Percentiles rank a stretch among this genome's conserved stretches.
Conservation (phyloP, 1,284 basidiomycete genomes). For the Cutaneotrichosporon dermatis region DNA sequence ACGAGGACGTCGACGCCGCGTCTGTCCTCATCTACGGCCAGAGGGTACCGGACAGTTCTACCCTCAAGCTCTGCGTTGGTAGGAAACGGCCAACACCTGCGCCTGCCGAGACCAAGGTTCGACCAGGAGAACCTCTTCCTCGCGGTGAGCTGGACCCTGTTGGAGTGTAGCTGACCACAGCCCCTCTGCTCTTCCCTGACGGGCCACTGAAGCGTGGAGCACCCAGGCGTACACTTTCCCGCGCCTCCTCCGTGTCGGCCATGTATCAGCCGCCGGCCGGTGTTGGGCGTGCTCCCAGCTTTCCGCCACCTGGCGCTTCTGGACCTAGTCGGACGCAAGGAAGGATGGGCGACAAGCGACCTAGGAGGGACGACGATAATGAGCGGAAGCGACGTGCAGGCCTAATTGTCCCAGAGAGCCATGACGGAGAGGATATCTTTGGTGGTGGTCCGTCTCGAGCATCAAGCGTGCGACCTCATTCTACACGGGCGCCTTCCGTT, state of each 20-base stretch:
- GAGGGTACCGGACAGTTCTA: background rate
- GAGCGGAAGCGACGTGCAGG: slow-evolving; percentile 29
- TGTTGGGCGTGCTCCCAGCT: slow-evolving; percentile 29
- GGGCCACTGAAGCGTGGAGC: slow-evolving; percentile 29
- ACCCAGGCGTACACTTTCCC: slow-evolving; percentile 20
- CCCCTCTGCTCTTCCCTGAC: slow-evolving; percentile 36
- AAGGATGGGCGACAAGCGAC: slow-evolving; percentile 41
- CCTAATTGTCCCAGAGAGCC: slow-evolving; percentile 25
- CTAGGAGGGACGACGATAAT: slow-evolving; percentile 18
- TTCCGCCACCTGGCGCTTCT: slow-evolving; percentile 28
- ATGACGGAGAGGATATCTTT: slow-evolving; percentile 46
- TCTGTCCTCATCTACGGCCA: slow-evolving; percentile 19
- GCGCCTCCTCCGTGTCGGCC: slow-evolving; percentile 29
- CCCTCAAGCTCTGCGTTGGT: slow-evolving; percentile 33
- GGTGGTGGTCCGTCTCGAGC: slow-evolving; percentile 20
- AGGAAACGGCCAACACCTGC: slow-evolving; percentile 27
- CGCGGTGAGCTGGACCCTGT: slow-evolving; percentile 28
- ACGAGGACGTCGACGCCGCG: slow-evolving; percentile 30
- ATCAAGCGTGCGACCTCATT: background rate
- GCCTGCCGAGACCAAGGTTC: slow-evolving; percentile 31
- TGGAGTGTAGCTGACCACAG: slow-evolving; percentile 13
- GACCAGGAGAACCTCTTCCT: slow-evolving; percentile 49
- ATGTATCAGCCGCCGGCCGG: slow-evolving; percentile 25
- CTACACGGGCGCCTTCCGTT: slow-evolving; percentile 5
- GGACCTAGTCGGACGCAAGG: no score